These are phyloP conservation scores for Spathaspora hagerdaliae DNA, from an alignment of 805 yeast genomes.

Conservation along the genomic window DNA sequence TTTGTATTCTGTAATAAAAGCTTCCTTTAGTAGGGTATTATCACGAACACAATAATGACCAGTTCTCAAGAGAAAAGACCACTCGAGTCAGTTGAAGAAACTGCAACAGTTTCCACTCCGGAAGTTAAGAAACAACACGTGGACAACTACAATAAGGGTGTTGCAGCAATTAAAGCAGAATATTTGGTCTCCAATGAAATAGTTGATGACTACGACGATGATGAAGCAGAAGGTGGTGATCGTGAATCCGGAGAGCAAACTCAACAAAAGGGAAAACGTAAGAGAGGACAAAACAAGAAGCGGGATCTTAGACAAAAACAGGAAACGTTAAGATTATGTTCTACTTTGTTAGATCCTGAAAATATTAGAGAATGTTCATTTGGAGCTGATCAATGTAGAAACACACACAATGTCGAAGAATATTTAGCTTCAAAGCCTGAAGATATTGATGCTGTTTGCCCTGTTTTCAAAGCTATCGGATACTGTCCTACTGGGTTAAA, in stretches of 20 bases:
- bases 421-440: constrained; percentile 64
- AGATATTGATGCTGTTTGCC: constrained; percentile 78
- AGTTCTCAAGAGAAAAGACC: constrained; percentile 13
- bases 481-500: constrained; percentile 89
- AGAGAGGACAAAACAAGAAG: constrained; percentile 80
- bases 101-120: constrained; percentile 4
- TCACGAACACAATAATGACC: constrained; percentile 4
- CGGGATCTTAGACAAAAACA: constrained; percentile 69
- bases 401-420: constrained; percentile 65
- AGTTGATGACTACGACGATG: constrained; percentile 39
- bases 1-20: no score
- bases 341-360: constrained; percentile 55
- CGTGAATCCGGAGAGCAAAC: constrained; percentile 32
- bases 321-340: constrained; percentile 65
- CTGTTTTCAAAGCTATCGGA: constrained; percentile 78
- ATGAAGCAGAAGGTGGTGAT: constrained; percentile 44
- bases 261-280: constrained; percentile 27
- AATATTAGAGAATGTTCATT: constrained; percentile 47
- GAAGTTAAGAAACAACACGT: constrained; percentile 16
- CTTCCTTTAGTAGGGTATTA: no score
- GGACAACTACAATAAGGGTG: constrained; percentile 46
- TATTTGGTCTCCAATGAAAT: constrained; percentile 51
- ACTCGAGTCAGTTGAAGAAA: constrained; percentile 5
- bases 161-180: constrained; percentile 76
- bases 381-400: constrained; percentile 71